Conservation (phyloP, 139 green algal species). For the Picochlorum sp. region DNA sequence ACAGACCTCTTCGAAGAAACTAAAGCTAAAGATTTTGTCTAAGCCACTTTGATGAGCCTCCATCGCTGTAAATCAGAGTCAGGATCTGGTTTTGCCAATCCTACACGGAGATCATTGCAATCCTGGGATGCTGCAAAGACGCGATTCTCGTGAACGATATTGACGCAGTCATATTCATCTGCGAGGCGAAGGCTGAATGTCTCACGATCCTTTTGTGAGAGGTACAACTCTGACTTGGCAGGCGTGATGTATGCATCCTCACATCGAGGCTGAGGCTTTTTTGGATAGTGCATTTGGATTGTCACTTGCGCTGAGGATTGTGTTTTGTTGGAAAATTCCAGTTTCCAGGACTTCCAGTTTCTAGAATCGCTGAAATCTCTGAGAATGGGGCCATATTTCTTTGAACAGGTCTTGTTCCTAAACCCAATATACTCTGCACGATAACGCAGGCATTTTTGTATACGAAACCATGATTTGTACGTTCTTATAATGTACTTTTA, state of each 20-base stretch:
- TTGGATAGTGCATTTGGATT: background rate
- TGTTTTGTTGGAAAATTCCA: background rate
- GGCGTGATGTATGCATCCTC: background rate
- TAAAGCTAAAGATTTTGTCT: no score
- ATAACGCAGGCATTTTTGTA: background rate
- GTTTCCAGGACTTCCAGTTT: constrained; percentile 1
- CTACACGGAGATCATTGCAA: no score
- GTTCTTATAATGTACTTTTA: background rate
- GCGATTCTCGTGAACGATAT: no score
- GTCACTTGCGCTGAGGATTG: background rate
- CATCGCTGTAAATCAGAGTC: no score
- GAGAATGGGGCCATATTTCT: background rate
- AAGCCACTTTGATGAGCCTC: no score
- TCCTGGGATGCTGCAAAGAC: no score
- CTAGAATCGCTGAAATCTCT: background rate
- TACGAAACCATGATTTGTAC: background rate
- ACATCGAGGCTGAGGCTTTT: background rate
- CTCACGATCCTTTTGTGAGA: background rate
- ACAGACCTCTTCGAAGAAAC: no score
- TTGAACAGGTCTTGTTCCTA: background rate
- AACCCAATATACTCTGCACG: constrained; percentile 2
- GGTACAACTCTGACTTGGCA: background rate
- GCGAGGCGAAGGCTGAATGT: background rate
- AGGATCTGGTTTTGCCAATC: no score
- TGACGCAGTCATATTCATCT: no score